phyloP scores from a whole-genome alignment of 2,329 filamentous ascomycete genomes.

The Aschersonia sp. region DNA sequence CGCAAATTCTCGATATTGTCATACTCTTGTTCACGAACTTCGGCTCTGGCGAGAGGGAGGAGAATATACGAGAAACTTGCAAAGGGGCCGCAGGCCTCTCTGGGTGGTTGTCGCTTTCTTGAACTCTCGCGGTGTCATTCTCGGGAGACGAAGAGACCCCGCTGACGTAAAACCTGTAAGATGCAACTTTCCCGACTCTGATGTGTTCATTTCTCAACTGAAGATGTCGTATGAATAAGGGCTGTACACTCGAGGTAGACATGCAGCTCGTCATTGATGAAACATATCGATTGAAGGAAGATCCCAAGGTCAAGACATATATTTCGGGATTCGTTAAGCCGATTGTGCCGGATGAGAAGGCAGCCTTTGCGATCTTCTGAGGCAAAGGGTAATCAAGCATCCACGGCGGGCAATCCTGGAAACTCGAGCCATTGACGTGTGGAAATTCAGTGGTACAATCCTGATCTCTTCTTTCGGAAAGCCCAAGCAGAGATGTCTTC shows the following conservation, averaged over 20 bases:
- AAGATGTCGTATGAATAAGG: slow-evolving; percentile 16
- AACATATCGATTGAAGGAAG: slow-evolving; percentile 21
- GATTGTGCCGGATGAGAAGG: slow-evolving; percentile 11
- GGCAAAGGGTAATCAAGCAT: slow-evolving; percentile 18
- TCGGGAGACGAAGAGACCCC: neutral
- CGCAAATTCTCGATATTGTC: slow-evolving; percentile 1
- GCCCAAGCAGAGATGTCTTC: slow-evolving; percentile 9
- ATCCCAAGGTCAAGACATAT: slow-evolving; percentile 20
- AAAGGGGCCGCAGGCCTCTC: slow-evolving; percentile 1
- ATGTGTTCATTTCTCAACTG: slow-evolving; percentile 20
- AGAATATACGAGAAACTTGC: slow-evolving; percentile 5
- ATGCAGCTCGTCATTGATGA: slow-evolving; percentile 21
- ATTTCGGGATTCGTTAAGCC: slow-evolving; percentile 23
- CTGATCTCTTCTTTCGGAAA: slow-evolving; percentile 11
- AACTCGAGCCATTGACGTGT: slow-evolving; percentile 4
- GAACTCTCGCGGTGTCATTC: neutral
- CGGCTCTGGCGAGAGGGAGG: neutral
- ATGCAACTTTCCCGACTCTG: slow-evolving; percentile 21
- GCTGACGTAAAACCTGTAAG: slow-evolving; percentile 16
- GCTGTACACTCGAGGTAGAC: slow-evolving; percentile 17
- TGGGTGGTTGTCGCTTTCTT: neutral
- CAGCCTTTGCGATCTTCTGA: slow-evolving; percentile 15
- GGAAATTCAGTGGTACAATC: slow-evolving; percentile 4
- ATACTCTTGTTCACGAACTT: neutral
- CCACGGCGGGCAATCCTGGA: slow-evolving; percentile 15